phyloP scores from a whole-genome alignment of 495 filamentous ascomycete species.

The Chaetomium tenue region DNA sequence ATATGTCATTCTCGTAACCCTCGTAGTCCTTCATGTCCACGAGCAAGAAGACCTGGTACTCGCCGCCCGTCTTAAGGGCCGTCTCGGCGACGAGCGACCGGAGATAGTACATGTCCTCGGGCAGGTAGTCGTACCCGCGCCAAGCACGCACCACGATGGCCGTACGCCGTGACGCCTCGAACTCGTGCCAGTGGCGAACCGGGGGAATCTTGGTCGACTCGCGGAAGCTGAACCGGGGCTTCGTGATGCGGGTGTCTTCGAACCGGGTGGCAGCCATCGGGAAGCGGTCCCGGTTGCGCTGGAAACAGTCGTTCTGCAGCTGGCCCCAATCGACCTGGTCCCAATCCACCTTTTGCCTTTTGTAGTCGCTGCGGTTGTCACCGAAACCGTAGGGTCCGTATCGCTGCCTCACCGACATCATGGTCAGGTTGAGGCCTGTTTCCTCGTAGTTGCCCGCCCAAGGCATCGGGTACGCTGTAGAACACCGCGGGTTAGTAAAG shows the following conservation, averaged over 20 bases:
- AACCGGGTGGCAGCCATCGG: conserved; percentile 22
- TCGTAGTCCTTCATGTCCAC: conserved; percentile 57
- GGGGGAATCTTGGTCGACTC: conserved; percentile 28
- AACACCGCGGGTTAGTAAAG: conserved; percentile 21
- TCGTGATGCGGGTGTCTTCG: conserved; percentile 28
- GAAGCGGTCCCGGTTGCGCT: conserved; percentile 66
- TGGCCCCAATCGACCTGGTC: conserved; percentile 68
- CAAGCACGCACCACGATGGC: conserved; percentile 46
- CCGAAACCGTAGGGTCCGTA: conserved; percentile 38
- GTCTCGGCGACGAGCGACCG: conserved; percentile 58
- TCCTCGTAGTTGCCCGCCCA: conserved; percentile 37
- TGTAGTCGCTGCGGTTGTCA: conserved; percentile 31
- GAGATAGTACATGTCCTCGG: conserved; percentile 47
- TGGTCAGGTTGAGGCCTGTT: conserved; percentile 31
- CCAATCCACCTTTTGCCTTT: conserved; percentile 64
- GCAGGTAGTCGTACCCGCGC: conserved; percentile 44
- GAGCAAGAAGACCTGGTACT: conserved; percentile 59
- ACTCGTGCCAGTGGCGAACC: conserved; percentile 36
- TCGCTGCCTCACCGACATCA: conserved; percentile 31
- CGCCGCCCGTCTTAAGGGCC: conserved; percentile 53
- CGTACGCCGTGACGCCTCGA: conserved; percentile 33
- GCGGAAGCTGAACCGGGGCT: conserved; percentile 30
- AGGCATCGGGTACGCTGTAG: conserved; percentile 33
- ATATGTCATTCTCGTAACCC: conserved; percentile 48
- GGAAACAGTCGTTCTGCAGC: conserved; percentile 68